Percentiles rank a stretch among this genome's conserved stretches.
Evolutionary conservation across 1,284 basidiomycete species (phyloP).

Genomic region (Exsudoporus floridanus): DNA sequence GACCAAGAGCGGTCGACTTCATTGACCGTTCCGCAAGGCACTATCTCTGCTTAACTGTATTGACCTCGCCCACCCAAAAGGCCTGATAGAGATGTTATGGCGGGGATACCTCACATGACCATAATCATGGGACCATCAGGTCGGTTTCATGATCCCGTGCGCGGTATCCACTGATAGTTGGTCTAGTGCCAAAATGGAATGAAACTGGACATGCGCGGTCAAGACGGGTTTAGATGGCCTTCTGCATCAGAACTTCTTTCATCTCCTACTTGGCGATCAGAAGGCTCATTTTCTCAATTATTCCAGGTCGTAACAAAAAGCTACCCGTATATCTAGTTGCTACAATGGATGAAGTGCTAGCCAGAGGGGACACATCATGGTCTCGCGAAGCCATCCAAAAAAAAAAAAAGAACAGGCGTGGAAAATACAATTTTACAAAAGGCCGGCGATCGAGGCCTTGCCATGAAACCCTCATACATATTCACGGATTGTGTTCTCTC

Average conservation of each 20-base stretch:
- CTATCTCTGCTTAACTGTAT: conserved; percentile 60
- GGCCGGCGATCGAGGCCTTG: too few species aligned
- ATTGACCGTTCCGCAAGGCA: conserved; percentile 50
- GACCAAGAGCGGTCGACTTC: conserved; percentile 72
- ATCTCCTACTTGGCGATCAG: conserved; percentile 56
- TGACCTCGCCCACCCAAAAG: conserved; percentile 52
- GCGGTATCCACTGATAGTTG: not conserved
- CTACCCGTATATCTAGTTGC: conserved; percentile 12
- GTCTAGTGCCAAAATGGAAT: conserved; percentile 82
- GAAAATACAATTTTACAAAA: too few species aligned
- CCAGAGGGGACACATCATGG: too few species aligned
- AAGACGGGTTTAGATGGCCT: conserved; percentile 63
- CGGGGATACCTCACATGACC: conserved; percentile 91
- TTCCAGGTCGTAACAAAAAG: conserved; percentile 1
- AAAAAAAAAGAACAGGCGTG: too few species aligned
- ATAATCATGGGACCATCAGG: conserved; percentile 92
- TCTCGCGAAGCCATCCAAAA: too few species aligned
- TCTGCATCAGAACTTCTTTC: conserved; percentile 85
- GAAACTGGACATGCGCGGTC: conserved; percentile 67
- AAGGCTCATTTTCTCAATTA: not conserved
- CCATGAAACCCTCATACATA: too few species aligned
- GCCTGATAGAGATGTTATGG: conserved; percentile 94
- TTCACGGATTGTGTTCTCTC: conserved; percentile 11
- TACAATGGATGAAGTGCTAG: conserved; percentile 1
- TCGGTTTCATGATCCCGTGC: conserved; percentile 23